These are phyloP conservation scores for Mortierella sp. DNA, from an alignment of 371 early-diverging fungal genomes.

Conservation along the genomic window DNA sequence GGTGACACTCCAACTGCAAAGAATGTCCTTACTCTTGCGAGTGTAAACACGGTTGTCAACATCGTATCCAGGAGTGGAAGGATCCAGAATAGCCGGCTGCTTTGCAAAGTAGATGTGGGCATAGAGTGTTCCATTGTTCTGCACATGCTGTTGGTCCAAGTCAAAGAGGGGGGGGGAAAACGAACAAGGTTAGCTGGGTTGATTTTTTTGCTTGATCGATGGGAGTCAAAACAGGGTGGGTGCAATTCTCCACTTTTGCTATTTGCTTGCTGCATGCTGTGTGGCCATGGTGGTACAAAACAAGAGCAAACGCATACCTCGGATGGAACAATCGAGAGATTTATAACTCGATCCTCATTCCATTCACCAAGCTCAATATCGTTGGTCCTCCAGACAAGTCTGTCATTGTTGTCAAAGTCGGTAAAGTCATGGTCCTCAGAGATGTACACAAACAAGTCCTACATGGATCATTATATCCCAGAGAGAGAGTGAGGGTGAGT, in stretches of 20 bases:
- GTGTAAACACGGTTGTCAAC: constrained; percentile 38
- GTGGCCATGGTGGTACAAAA: neutral
- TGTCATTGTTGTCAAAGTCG: constrained; percentile 55
- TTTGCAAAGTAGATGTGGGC: constrained; percentile 82
- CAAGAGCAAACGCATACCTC: constrained; percentile 45
- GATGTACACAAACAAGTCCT: constrained; percentile 66
- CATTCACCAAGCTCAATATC: constrained; percentile 69
- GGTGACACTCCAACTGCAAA: too few relatives aligned
- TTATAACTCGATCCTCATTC: constrained; percentile 58
- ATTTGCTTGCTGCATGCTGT: neutral
- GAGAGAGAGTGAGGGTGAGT: too few relatives aligned
- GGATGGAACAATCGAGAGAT: constrained; percentile 59
- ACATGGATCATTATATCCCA: too few relatives aligned
- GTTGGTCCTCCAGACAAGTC: constrained; percentile 67
- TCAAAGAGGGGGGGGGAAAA: neutral
- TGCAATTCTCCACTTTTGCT: too few relatives aligned
- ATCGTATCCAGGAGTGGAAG: constrained; percentile 32
- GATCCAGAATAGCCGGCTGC: constrained; percentile 64
- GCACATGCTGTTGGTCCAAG: constrained; percentile 58
- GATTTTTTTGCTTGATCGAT: constrained; percentile 4
- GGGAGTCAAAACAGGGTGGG: neutral
- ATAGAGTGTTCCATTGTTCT: constrained; percentile 85
- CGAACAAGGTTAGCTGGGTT: too few relatives aligned
- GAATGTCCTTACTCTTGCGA: constrained; percentile 33
- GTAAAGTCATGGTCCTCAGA: constrained; percentile 65